phyloP scores from a whole-genome alignment of 1,139 yeast species.

The Williopsis jadinii region DNA sequence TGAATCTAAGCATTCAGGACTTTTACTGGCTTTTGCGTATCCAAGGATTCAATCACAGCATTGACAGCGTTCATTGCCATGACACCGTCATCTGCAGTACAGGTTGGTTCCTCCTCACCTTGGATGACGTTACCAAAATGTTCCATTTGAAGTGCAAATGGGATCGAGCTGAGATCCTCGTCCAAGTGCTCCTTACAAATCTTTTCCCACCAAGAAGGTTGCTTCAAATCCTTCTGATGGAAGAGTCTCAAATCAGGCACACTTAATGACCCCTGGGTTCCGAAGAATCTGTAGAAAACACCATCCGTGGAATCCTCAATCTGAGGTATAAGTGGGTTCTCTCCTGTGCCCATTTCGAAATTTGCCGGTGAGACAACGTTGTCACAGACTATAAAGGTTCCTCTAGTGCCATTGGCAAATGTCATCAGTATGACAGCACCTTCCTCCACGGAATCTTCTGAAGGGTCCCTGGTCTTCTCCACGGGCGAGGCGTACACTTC shows the following conservation, averaged over 20 bases:
- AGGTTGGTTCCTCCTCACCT: constrained; percentile 7
- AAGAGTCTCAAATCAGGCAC: constrained; percentile 12
- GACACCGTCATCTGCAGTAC: constrained; percentile 13
- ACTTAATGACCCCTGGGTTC: constrained; percentile 10
- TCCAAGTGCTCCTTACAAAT: constrained; percentile 5
- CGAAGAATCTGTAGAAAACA: constrained; percentile 14
- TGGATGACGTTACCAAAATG: constrained; percentile 11
- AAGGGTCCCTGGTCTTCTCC: constrained; percentile 5
- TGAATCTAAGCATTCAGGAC: neutral
- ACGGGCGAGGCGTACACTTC: constrained; percentile 12
- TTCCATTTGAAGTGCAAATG: constrained; percentile 12
- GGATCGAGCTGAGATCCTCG: constrained; percentile 5
- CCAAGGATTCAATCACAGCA: constrained; percentile 11
- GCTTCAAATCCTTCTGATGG: constrained; percentile 7
- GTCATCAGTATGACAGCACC: constrained; percentile 11
- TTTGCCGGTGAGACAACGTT: constrained; percentile 14
- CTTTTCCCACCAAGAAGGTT: constrained; percentile 13
- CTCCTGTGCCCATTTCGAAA: constrained; percentile 18
- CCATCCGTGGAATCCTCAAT: constrained; percentile 7
- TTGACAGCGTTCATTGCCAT: constrained; percentile 11
- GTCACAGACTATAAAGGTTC: constrained; percentile 12
- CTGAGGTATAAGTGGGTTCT: constrained; percentile 13
- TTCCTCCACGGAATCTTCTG: constrained; percentile 11
- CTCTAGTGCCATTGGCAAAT: constrained; percentile 11
- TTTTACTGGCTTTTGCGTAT: constrained; percentile 1